Base-by-base conservation (phyloP, 148 eudicot genomes). In the Rhododendron molle region DNA sequence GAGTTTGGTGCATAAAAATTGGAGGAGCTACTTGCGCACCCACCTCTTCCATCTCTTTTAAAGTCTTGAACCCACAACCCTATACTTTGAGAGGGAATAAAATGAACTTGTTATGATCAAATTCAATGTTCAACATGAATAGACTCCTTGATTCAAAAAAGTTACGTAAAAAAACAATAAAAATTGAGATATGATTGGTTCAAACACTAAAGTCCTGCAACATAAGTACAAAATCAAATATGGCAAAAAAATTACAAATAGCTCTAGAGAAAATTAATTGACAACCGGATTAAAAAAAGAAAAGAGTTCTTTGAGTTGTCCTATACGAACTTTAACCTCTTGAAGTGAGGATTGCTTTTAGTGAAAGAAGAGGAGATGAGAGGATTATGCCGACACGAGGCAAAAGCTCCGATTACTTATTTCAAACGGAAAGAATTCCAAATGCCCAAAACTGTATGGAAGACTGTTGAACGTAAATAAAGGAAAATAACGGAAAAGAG, bases 1-100 rank as follows among this genome's bases (percentile, higher is more conserved):
- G 73, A 9, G 86, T 62, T 56, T 86, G 89, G 80, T 88, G 90
- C 73, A 88, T 76, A 62, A 79, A 86, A n/a, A 83, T 30, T 30
- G 91, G 89, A 67, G 93, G 28, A 23, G 90, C 89, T 30, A 91
- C 88, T 85, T 89, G 91, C 2, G 91, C 76, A 28, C 91, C 89
- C n/a, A 84, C 80, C 60, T 91, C 91, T 81, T 91, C 93, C 93
- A 91, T 91, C 65, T 87, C 60, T 50, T 40, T 65, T 76, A 74
- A 65, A 67, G 6, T 5, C 7, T 32, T 7, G 73, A 82, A 32
- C 40, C 58, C 81, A 40, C 28, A 83, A 82, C 13, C 26, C 28
- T 85, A 32, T 40, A 62, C 28, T 20, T 38, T 49, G 46, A 20
- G 56, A 26, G 4, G 11, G 65, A 58, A 14, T 28, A 81, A 38